Base-by-base conservation (phyloP, 2,329 filamentous ascomycete species). In the Fusarium clavum region DNA sequence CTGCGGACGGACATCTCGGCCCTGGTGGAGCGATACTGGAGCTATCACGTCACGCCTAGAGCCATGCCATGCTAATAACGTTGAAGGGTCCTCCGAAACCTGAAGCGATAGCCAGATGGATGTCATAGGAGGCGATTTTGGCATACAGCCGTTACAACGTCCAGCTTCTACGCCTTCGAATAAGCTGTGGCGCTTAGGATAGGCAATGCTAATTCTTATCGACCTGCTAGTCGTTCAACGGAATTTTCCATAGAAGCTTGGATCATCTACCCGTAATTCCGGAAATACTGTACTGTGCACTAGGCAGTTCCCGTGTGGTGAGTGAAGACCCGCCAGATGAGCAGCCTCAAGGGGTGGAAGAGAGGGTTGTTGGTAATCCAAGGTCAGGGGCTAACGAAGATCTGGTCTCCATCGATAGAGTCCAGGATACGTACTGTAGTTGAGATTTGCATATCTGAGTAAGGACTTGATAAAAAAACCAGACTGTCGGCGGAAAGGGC, bases 401-500 rank as follows among this genome's bases (percentile, higher is more conserved):
- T 74, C 73, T 69, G 47, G 57, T 61, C 67, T 47, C 67, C 59
- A 65, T 69, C 43, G 54, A 48, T 61, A 57, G 57, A 64, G 67
- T 61, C 55, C 60, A 63, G 68, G 70, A 64, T 67, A 56, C 44
- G 53, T 61, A 57, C 51, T 48, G 32, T 52, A 52, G 49, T 65
- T 54, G 61, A 64, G 59, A 72, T 67, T 67, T 57, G 62, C 58
- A 71, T 58, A 53, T 49, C 60, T 40, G 53, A 51, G 56, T 71
- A 56, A 48, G 27, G 43, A 47, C 49, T 61, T 48, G 55, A 63
- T 67, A 48, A 22, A 45, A 63, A 57, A 53, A 51, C 49, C 54
- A 61, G 56, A 45, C 56, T 59, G 44, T 52, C 58, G 54, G 57
- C 69, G 61, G 69, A 69, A 73, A 64, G 62, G 67, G 57, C 61